Base-by-base conservation (phyloP, 2,329 filamentous ascomycete genomes). In the Trichoderma endophyticum region DNA sequence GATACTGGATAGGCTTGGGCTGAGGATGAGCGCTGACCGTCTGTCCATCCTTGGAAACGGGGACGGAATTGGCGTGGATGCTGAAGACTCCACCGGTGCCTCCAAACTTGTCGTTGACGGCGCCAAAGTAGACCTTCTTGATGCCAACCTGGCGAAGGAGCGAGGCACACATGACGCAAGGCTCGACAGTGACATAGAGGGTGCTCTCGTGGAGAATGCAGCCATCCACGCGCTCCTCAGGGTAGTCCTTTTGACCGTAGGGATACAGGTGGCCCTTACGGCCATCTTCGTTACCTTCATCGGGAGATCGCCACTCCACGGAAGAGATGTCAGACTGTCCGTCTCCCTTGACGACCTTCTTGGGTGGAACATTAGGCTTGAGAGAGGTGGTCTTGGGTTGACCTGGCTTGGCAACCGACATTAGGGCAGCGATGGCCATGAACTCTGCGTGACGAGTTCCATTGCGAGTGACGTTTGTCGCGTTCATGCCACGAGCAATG, bases 81-180 rank as follows among this genome's bases (percentile, higher is more conserved):
- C 91, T 92, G 80, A 99, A 90, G 15, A 99, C 96, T 69, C 97
- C 95, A 2, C 96, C 96, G 18, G 94, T 97, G 36, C 97, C 96
- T 8, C 96, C 96, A 83, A 99, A 99, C 72, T 97, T 93, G 83
- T 99, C 96, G 81, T 99, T 99, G 77, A 93, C 90, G 73, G 95
- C 97, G 5, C 96, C 97, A 81, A 96, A 99, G 81, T 95, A 98
- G 36, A 99, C 96, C 75, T 92, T 92, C 74, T 92, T 89, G 81
- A 99, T 94, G 15, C 90, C 89, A 75, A 97, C 91, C 82, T 99
- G 97, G 66, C 94, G 90, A 65, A 99, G 87, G 68, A 97, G 90
- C 7, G 94, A 97, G 14, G 96, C 96, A 80, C 96, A 99, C 96
- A 99, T 99, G 83, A 99, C 94, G 81, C 96, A 99, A 5, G 96